Evolutionary conservation across 306 rosid species (phyloP).

Genomic region (Cucurbita pepo): DNA sequence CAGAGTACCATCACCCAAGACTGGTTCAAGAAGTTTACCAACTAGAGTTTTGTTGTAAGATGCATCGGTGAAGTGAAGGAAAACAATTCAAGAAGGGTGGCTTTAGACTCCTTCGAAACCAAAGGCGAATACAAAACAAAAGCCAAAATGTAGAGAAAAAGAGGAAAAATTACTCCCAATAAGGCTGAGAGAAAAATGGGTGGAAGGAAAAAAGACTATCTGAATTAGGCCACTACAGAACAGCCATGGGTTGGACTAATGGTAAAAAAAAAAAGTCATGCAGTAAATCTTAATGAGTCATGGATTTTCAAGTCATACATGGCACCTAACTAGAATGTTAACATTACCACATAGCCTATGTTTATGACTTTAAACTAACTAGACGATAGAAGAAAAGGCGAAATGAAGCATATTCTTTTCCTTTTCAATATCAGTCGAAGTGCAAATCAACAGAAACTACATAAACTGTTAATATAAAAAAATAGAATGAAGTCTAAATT

Average conservation of each 20-base stretch:
- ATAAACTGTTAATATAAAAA: not conserved
- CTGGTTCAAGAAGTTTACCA: not conserved
- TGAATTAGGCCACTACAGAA: not conserved
- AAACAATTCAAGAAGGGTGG: not conserved
- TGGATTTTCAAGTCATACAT: not conserved
- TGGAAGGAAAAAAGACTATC: not conserved
- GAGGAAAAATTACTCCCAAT: not conserved
- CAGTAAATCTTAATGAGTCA: not conserved
- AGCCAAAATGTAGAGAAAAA: not conserved
- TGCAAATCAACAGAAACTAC: not conserved
- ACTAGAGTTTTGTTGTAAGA: not conserved
- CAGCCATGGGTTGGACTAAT: not conserved
- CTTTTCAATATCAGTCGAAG: not conserved
- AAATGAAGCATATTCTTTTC: not conserved
- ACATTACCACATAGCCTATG: not conserved
- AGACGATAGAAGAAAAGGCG: not conserved
- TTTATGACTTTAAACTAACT: not conserved
- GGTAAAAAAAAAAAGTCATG: not conserved
- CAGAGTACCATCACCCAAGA: not conserved
- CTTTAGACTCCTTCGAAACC: not conserved
- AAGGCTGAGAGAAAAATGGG: not conserved
- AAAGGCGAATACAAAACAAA: not conserved
- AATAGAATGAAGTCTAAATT: not conserved
- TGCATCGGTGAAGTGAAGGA: not conserved
- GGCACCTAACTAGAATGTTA: not conserved